Conservation (phyloP, 2,329 filamentous ascomycete genomes). For the Tolypocladium nubicola region DNA sequence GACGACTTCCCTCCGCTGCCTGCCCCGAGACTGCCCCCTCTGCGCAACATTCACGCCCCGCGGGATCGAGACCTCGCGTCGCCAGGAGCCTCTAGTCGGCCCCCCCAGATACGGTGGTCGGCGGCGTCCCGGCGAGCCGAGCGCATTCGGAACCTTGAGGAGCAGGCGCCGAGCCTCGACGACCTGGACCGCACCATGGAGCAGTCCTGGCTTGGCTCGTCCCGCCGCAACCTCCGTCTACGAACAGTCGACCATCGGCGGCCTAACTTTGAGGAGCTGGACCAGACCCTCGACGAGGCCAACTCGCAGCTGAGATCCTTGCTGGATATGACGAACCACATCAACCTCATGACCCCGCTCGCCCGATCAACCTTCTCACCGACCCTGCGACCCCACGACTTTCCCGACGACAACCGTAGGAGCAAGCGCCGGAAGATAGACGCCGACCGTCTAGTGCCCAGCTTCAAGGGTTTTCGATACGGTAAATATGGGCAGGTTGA, state of each 20-base stretch:
- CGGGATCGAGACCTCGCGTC: conserved; percentile 15
- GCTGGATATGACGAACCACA: conserved; percentile 26
- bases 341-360: conserved; percentile 15
- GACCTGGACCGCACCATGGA: conserved; percentile 17
- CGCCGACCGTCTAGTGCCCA: conserved; percentile 41
- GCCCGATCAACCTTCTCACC: conserved; percentile 23
- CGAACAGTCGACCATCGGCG: conserved; percentile 13
- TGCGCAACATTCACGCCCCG: conserved; percentile 19
- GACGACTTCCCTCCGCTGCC: conserved; percentile 22
- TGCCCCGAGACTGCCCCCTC: conserved; percentile 18
- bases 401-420: conserved; percentile 38
- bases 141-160: conserved; percentile 23
- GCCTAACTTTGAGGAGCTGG: conserved; percentile 24
- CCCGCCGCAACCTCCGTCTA: conserved; percentile 13
- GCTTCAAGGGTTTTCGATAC: conserved; percentile 58
- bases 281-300: conserved; percentile 28
- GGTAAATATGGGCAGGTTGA: conserved; percentile 83
- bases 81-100: conserved; percentile 4
- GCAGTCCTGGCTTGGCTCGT: conserved; percentile 13
- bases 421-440: conserved; percentile 63
- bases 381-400: conserved; percentile 24
- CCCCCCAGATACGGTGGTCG: conserved; percentile 9
- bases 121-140: conserved; percentile 22
- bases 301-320: conserved; percentile 33
- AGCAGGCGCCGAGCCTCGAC: conserved; percentile 13